phyloP scores from a whole-genome alignment of 345 rosid genomes.

The Camelina laxa region DNA sequence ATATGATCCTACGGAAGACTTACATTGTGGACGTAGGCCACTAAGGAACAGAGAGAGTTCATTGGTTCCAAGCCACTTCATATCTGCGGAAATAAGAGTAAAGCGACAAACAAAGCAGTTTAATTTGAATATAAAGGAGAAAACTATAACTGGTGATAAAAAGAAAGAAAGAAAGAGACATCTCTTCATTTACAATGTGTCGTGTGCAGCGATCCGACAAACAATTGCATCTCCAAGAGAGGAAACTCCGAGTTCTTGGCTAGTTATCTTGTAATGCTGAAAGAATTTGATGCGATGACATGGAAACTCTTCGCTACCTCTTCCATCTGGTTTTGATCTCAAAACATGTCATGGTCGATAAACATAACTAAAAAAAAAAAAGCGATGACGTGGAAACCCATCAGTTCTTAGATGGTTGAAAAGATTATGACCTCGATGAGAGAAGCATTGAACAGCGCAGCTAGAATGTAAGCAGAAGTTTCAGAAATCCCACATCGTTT shows the following conservation, averaged over 20 bases:
- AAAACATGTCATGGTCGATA: conserved; percentile 18
- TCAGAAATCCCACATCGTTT: conserved; percentile 89
- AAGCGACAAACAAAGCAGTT: conserved; percentile 16
- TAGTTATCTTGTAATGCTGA: conserved; percentile 89
- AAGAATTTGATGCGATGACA: neutral
- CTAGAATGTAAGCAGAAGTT: conserved; percentile 65
- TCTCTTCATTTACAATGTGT: conserved; percentile 59
- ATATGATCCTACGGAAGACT: no score
- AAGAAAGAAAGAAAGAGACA: conserved; percentile 7
- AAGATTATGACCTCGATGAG: conserved; percentile 59
- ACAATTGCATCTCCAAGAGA: conserved; percentile 83
- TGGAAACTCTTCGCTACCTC: conserved; percentile 44
- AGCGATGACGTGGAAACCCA: neutral
- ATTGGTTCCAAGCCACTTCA: conserved; percentile 60
- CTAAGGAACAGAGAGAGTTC: conserved; percentile 46
- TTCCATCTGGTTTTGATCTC: conserved; percentile 57
- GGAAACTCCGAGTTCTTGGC: conserved; percentile 65
- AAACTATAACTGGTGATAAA: neutral
- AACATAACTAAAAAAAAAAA: neutral
- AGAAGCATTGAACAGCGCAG: conserved; percentile 79
- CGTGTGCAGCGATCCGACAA: conserved; percentile 84
- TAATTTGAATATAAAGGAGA: neutral
- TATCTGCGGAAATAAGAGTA: conserved; percentile 42
- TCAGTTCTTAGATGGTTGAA: conserved; percentile 3
- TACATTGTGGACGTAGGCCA: conserved; percentile 56